Evolutionary conservation across 805 yeast genomes (phyloP), one percentile per base, ranked within the genome.

Genomic region (Kregervanrija pseudodelftensis): DNA sequence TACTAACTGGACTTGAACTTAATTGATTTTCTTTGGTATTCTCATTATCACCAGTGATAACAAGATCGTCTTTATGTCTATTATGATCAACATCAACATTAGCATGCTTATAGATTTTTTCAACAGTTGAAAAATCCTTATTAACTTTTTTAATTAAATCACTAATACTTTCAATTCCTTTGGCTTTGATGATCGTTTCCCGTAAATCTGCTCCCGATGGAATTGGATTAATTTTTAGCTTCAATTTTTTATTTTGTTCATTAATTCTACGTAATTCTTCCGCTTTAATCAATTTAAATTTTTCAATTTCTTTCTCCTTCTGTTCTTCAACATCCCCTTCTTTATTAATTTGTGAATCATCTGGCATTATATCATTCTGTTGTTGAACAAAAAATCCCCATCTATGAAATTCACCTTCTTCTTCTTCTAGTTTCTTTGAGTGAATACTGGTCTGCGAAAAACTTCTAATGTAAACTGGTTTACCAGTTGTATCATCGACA

Each of bases 391-490:
- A 85, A 56, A 80, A 78, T 14, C 95, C 95, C 80, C 88, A 80
- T 65, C 84, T 80, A 62, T 86, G 96, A 51, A 88, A 74, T 57
- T 85, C 95, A 55, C 96, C 97, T 68, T 89, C 97, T 60, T 89
- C 97, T 49, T 80, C 81, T 59, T 88, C 96, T 61, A 85, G 87
- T 50, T 76, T 77, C 60, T 78, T 82, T 12, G 89, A 87, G 56
- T 84, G 79, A 10, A 75, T 54, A 9, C 85, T 74, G 1, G 85
- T 80, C 50, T 77, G 83, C 0, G 87, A 80, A 5, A 76, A 66
- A 5, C 81, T 77, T 52, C 82, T 71, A 63, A 80, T 73, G 49
- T 82, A 65, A 15, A 84, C 80, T 2, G 90, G 87, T 51, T 80
- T 69, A 39, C 93, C 93, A 0, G 91, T 84, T 28, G 73, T 66